Conservation (phyloP, 441 rosid species). For the Syzygium malaccense region DNA sequence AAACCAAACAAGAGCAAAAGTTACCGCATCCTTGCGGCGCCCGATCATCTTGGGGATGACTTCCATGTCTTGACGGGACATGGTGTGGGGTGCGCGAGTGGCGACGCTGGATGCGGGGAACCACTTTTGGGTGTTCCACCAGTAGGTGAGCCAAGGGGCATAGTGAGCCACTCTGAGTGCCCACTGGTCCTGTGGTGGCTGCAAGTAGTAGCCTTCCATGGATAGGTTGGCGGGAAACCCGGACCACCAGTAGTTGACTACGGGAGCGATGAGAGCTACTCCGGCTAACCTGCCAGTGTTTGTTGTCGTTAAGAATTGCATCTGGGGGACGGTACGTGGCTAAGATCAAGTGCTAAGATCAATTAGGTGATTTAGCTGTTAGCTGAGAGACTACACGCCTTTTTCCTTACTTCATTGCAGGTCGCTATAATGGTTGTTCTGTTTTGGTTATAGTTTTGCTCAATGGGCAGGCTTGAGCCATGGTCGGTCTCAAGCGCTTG, state of each 20-base stretch:
- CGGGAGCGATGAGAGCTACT: not conserved
- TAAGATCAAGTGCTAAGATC: not conserved
- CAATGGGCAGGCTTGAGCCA: not conserved
- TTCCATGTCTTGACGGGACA: constrained; percentile 1
- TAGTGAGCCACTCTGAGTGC: not conserved
- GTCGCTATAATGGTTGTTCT: not conserved
- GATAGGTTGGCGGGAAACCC: not conserved
- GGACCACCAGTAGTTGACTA: not conserved
- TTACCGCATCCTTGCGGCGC: not conserved
- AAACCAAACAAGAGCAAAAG: not conserved
- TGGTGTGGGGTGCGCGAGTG: not conserved
- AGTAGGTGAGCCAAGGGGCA: not conserved
- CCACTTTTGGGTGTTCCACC: not conserved
- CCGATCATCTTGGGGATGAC: not conserved
- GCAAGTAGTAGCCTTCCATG: not conserved
- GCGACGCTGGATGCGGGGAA: not conserved
- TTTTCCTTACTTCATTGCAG: not conserved
- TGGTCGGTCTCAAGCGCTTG: not conserved
- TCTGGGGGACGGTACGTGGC: not conserved
- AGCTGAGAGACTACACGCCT: not conserved
- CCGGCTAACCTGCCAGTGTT: not conserved
- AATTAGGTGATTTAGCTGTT: not conserved
- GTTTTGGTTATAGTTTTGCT: not conserved
- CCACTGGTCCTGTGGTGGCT: not conserved
- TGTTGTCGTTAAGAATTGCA: not conserved